These are phyloP conservation scores for Tetrahymena malaccensis DNA, from an alignment of 73 alveolate genomes.

Conservation along the genomic window DNA sequence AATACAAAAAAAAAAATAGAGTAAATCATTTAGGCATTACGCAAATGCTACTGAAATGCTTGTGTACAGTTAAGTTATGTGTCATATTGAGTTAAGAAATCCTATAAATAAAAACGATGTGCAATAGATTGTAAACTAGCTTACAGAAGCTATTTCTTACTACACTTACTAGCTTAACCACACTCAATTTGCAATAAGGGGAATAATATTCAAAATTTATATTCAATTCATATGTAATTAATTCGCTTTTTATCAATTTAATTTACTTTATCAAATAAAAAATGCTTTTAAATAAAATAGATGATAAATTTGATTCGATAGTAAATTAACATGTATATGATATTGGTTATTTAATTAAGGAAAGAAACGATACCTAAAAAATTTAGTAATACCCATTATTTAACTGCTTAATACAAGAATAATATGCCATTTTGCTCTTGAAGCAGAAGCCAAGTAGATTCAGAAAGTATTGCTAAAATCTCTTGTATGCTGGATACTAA, in stretches of 20 bases:
- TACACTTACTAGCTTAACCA: neutral
- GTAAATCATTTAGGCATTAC: neutral
- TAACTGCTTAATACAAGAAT: neutral
- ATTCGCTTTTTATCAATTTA: neutral
- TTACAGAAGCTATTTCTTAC: neutral
- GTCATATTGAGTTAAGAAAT: neutral
- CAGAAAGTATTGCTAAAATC: neutral
- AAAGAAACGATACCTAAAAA: neutral
- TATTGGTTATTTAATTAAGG: neutral
- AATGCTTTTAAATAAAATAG: neutral
- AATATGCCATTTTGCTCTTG: neutral
- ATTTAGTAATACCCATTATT: neutral
- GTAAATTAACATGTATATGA: neutral
- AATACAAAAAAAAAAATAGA: neutral
- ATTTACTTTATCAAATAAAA: too few species aligned
- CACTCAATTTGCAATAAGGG: neutral
- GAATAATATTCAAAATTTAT: neutral
- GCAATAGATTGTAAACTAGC: neutral
- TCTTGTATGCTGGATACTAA: neutral
- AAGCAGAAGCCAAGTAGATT: neutral
- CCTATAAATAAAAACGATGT: neutral
- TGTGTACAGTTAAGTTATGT: neutral
- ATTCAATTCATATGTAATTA: neutral
- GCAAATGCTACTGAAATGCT: neutral
- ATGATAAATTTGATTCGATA: neutral